Conservation (phyloP, 495 filamentous ascomycete species). For the Staphylotrichum longicolle region DNA sequence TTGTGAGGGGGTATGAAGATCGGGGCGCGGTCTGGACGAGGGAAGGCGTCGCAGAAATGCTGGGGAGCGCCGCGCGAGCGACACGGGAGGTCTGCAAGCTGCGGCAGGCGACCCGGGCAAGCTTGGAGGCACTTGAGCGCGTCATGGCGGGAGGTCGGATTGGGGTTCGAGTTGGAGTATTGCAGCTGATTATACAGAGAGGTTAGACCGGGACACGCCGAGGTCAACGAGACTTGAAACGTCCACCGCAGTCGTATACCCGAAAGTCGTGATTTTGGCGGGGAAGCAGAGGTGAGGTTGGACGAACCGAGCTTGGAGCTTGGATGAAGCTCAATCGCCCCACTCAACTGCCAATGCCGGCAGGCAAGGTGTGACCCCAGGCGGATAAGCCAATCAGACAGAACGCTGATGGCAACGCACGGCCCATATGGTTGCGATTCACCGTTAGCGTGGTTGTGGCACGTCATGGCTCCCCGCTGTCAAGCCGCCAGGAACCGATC, state of each 20-base stretch:
- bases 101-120: slow-evolving; percentile 27
- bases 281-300: background rate
- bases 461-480: slow-evolving; percentile 7
- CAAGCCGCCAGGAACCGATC: slow-evolving; percentile 4
- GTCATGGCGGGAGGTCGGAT: slow-evolving; percentile 28
- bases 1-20: background rate
- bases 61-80: slow-evolving; percentile 12
- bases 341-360: slow-evolving; percentile 7
- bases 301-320: background rate
- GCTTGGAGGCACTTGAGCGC: slow-evolving; percentile 27
- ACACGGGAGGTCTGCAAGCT: slow-evolving; percentile 19
- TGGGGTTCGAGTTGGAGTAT: too few species aligned
- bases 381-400: slow-evolving; percentile 9
- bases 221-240: too few species aligned
- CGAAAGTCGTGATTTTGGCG: background rate
- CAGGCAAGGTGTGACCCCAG: slow-evolving; percentile 1
- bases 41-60: slow-evolving; percentile 9
- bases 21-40: background rate
- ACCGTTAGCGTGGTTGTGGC: background rate
- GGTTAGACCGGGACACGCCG: too few species aligned
- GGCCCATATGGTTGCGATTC: background rate
- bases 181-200: background rate
- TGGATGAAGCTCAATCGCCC: slow-evolving; percentile 4
- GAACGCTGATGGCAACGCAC: background rate
- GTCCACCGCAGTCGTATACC: too few species aligned